Conservation (phyloP, 1,284 basidiomycete genomes). For the Fomes fomentarius region DNA sequence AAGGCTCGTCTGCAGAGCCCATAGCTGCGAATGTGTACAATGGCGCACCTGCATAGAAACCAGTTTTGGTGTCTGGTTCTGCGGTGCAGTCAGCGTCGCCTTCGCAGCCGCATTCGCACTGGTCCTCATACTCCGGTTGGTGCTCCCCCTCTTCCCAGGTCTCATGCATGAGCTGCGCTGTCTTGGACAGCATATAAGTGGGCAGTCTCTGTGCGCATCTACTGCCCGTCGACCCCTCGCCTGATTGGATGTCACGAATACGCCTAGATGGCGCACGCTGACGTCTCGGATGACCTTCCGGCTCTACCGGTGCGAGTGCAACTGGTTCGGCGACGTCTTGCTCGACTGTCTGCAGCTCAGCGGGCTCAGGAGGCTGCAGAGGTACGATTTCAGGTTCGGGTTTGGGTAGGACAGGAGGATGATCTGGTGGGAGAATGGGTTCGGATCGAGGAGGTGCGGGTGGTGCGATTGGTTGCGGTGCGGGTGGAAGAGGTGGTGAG, state of each 20-base stretch:
- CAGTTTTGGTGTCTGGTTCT: background rate
- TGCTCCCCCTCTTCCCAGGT: conserved; percentile 26
- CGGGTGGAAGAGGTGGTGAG: background rate
- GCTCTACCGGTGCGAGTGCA: background rate
- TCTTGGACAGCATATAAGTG: background rate
- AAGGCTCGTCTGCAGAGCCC: conserved; percentile 10
- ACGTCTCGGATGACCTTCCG: conserved; percentile 1
- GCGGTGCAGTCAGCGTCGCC: background rate
- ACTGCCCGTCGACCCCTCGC: conserved; percentile 9
- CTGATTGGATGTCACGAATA: conserved; percentile 9
- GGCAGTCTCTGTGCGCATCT: conserved; percentile 12
- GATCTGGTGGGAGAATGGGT: background rate
- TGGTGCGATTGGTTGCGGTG: background rate
- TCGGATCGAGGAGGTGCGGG: background rate
- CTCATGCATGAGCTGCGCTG: conserved; percentile 1
- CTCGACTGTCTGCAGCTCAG: background rate
- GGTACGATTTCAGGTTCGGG: background rate
- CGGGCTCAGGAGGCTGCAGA: background rate
- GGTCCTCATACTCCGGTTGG: conserved; percentile 33
- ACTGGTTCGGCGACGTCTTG: conserved; percentile 1
- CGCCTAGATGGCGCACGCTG: background rate
- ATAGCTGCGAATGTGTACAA: conserved; percentile 10
- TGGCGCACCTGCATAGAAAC: background rate
- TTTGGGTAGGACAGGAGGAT: background rate
- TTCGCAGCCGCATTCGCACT: background rate